Conservation (phyloP, 2,329 filamentous ascomycete species). For the Fusarium sambucinum region DNA sequence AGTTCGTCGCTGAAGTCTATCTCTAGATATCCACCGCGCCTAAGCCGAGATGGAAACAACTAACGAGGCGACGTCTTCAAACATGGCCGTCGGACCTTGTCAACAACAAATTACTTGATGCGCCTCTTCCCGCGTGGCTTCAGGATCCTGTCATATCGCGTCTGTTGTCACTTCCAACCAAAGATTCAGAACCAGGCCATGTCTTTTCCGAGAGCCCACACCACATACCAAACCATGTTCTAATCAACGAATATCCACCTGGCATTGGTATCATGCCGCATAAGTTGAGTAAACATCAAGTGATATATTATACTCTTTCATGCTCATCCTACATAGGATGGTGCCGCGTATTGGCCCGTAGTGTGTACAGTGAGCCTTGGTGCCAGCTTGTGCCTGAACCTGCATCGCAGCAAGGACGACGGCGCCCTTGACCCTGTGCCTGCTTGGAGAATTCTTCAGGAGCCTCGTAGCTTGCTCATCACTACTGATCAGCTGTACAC, state of each 20-base stretch:
- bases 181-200: constrained; percentile 49
- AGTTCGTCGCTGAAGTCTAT: constrained; percentile 31
- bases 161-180: constrained; percentile 63
- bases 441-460: constrained; percentile 77
- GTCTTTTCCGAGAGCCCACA: constrained; percentile 78
- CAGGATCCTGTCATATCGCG: constrained; percentile 75
- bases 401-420: constrained; percentile 74
- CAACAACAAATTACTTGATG: constrained; percentile 79
- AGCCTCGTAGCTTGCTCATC: constrained; percentile 83
- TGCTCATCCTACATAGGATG: constrained; percentile 69
- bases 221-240: constrained; percentile 83
- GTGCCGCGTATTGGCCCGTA: constrained; percentile 84
- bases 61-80: constrained; percentile 90
- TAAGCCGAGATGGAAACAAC: constrained; percentile 84
- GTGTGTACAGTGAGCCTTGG: constrained; percentile 93
- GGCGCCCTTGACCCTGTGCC: constrained; percentile 67
- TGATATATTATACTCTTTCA: constrained; percentile 26
- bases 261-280: constrained; percentile 97
- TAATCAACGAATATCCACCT: constrained; percentile 91
- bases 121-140: constrained; percentile 82
- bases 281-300: constrained; percentile 64
- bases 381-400: constrained; percentile 79
- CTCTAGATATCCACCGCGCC: constrained; percentile 70
- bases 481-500: constrained; percentile 77
- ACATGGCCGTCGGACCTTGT: constrained; percentile 89